Conservation (phyloP, 805 yeast species). For the Zygosaccharomyces rouxii region DNA sequence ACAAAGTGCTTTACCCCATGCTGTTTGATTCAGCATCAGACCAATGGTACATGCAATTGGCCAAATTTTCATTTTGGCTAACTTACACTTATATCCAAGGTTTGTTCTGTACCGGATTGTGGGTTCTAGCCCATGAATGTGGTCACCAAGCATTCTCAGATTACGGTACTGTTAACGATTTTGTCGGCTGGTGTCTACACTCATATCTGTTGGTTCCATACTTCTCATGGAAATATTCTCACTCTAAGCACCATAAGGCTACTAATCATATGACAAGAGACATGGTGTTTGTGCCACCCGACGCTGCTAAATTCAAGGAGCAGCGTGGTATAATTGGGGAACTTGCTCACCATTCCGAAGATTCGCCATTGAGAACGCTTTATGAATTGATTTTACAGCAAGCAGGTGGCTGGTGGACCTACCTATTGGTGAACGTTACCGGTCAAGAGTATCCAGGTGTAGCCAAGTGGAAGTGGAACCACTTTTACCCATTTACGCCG, state of each 20-base stretch:
- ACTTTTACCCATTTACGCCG: conserved; percentile 70
- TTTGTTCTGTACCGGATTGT: conserved; percentile 67
- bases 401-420: conserved; percentile 68
- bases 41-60: conserved; percentile 9
- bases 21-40: conserved; percentile 8
- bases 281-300: conserved; percentile 78
- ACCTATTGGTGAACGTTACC: conserved; percentile 65
- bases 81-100: conserved; percentile 53
- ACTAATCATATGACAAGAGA: conserved; percentile 80
- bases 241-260: conserved; percentile 86
- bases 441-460: conserved; percentile 61
- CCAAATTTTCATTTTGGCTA: conserved; percentile 58
- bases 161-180: conserved; percentile 66
- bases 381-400: conserved; percentile 59
- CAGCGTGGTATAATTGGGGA: conserved; percentile 34
- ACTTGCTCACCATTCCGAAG: conserved; percentile 56
- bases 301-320: conserved; percentile 51
- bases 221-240: conserved; percentile 82
- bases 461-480: conserved; percentile 50
- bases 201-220: conserved; percentile 76
- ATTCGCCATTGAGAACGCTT: conserved; percentile 67
- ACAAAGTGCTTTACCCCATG: conserved; percentile 15
- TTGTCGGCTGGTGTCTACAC: conserved; percentile 80
- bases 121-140: conserved; percentile 90
- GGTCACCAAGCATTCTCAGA: conserved; percentile 85